Base-by-base conservation (phyloP, 2,329 filamentous ascomycete species). In the Phoma sp. region DNA sequence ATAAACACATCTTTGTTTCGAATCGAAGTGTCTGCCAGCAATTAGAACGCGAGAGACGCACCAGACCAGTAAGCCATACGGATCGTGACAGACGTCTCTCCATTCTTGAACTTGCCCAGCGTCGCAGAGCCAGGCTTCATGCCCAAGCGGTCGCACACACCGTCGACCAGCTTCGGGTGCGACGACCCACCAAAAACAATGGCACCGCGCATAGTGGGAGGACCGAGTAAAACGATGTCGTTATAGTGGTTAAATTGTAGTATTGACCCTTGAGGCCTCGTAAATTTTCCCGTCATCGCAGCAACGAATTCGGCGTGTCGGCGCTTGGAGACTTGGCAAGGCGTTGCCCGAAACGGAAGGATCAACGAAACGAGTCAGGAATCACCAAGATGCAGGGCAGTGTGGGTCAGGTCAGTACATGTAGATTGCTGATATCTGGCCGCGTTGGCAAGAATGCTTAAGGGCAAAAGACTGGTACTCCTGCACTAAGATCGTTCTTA, bases 1-100 rank as follows among this genome's bases (percentile, higher is more conserved):
- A 99, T 93, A 77, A 98, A 99, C 68, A 99, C 93, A 84, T 99
- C 93, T 77, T 98, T 96, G 74, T 99, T 96, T 66, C 95, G 90
- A 62, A 99, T 92, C 21, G 87, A 89, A 43, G 80, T 80, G 68
- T 81, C 79, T 81, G 56, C n/a, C 23, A 28, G 30, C 37, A n/a
- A 56, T 66, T 42, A 68, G 66, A 56, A 57, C 33, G 49, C 43
- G 43, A 50, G 40, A 40, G 30, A 32, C 39, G 37, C 34, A 50
- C 26, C 39, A 47, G 50, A 38, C 26, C 39, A 43, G 55, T 43
- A 52, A 52, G 47, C 42, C 75, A 61, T 66, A 81, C 84, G 83
- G 67, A 89, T 87, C 69, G 87, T 84, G 62, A 89, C 87, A 50
- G 84, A 86, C 39, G 86, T 89, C 78, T 89, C 87, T 59, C 87